Conservation (phyloP, 768 basidiomycete species). For the Krasilnikovozyma curviuscula region DNA sequence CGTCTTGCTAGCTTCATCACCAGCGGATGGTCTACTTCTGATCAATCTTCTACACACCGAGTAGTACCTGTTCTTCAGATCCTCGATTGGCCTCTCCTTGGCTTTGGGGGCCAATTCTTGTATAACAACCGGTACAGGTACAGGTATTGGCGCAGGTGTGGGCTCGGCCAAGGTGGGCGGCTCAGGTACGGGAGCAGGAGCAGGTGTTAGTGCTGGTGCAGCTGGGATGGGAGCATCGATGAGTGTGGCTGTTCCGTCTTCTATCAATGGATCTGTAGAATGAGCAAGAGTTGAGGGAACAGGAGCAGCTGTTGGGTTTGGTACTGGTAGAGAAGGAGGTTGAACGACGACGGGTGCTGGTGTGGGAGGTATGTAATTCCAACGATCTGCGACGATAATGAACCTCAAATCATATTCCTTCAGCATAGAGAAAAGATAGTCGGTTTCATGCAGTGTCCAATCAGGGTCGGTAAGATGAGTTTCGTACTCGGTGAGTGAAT, state of each 20-base stretch:
- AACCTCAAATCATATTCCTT: conserved; percentile 72
- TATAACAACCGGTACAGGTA: too few relatives aligned
- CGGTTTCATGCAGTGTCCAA: conserved; percentile 87
- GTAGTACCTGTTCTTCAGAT: conserved; percentile 86
- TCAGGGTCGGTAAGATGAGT: conserved; percentile 53
- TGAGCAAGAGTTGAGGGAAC: neutral
- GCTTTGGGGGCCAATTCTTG: too few relatives aligned
- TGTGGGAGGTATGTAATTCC: conserved; percentile 36
- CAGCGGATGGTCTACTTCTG: conserved; percentile 61
- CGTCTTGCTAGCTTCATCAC: conserved; percentile 54
- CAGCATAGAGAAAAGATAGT: conserved; percentile 66
- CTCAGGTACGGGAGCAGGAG: too few relatives aligned
- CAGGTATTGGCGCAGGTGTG: too few relatives aligned
- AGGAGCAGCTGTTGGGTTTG: neutral
- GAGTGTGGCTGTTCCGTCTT: neutral
- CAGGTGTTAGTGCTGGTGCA: neutral
- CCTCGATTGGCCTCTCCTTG: conserved; percentile 32
- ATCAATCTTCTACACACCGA: conserved; percentile 74
- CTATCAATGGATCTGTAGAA: neutral
- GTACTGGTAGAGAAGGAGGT: neutral
- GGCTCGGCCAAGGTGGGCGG: too few relatives aligned
- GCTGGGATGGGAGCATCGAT: neutral
- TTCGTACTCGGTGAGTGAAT: conserved; percentile 48
- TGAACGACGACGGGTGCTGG: neutral
- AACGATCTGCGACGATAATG: conserved; percentile 77